Conservation (phyloP, 2,329 filamentous ascomycete genomes). For the Penicillium sp. region DNA sequence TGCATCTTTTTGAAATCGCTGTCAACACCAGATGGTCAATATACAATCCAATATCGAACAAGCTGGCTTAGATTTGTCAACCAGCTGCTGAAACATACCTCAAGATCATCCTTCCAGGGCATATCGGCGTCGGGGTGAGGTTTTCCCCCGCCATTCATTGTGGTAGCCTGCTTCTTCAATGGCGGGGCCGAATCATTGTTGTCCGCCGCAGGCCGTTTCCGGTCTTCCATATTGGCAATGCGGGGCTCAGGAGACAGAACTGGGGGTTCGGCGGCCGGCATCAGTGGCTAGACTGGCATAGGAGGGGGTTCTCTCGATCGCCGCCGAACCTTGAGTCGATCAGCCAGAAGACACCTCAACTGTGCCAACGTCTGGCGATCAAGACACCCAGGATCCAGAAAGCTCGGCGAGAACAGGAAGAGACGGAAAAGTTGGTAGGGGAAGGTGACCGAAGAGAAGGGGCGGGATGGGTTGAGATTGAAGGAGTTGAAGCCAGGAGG, state of each 20-base stretch:
- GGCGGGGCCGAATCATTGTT: slow-evolving; percentile 80
- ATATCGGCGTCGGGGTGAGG: slow-evolving; percentile 62
- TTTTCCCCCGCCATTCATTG: slow-evolving; percentile 65
- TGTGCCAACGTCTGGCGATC: slow-evolving; percentile 20
- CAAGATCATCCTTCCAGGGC: slow-evolving; percentile 64
- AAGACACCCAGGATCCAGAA: slow-evolving; percentile 7
- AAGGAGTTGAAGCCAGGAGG: slow-evolving; percentile 37
- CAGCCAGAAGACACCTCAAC: slow-evolving; percentile 26
- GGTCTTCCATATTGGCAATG: slow-evolving; percentile 96
- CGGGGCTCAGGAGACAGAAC: slow-evolving; percentile 70
- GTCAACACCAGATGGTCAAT: slow-evolving; percentile 14
- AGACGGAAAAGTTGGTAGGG: slow-evolving; percentile 1
- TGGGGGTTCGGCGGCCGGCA: slow-evolving; percentile 76
- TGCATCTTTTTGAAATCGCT: slow-evolving; percentile 92
- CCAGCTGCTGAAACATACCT: slow-evolving; percentile 52
- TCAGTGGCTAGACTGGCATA: slow-evolving; percentile 59
- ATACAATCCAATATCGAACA: background rate
- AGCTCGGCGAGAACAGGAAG: slow-evolving; percentile 4
- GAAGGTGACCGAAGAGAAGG: slow-evolving; percentile 15
- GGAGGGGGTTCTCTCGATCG: slow-evolving; percentile 25
- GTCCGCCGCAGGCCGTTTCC: slow-evolving; percentile 86
- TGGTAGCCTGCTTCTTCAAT: slow-evolving; percentile 77
- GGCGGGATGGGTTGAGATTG: slow-evolving; percentile 21
- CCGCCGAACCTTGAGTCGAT: slow-evolving; percentile 34
- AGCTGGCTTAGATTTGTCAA: too few relatives aligned